Conservation (phyloP, 768 basidiomycete species). For the Mycena maculata region DNA sequence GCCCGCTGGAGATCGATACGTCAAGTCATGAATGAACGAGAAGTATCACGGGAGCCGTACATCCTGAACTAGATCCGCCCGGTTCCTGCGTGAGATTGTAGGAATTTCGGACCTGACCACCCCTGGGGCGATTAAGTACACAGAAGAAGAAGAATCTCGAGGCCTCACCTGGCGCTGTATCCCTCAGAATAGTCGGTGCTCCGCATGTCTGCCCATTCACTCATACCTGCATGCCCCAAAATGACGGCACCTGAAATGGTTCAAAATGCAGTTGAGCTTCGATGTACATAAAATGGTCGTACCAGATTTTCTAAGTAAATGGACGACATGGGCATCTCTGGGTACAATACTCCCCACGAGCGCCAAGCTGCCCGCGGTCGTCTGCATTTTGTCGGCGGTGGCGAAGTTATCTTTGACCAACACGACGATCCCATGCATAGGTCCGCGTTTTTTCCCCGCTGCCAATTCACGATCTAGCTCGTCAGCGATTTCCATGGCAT, state of each 20-base stretch:
- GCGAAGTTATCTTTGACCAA: slow-evolving; percentile 38
- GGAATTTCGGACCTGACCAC: slow-evolving; percentile 52
- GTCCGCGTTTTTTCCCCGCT: slow-evolving; percentile 29
- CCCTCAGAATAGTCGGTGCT: slow-evolving; percentile 43
- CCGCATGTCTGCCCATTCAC: slow-evolving; percentile 47
- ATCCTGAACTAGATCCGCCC: slow-evolving; percentile 56
- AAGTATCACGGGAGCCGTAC: background rate
- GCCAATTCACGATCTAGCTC: slow-evolving; percentile 29
- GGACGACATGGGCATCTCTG: slow-evolving; percentile 35
- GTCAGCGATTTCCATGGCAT: slow-evolving; percentile 30
- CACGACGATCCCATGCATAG: slow-evolving; percentile 35
- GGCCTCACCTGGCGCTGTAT: slow-evolving; percentile 36
- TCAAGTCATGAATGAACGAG: background rate
- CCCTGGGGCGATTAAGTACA: slow-evolving; percentile 47
- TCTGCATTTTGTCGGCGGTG: slow-evolving; percentile 35
- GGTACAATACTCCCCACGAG: slow-evolving; percentile 36
- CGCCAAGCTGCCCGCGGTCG: slow-evolving; percentile 34
- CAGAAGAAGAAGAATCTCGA: background rate
- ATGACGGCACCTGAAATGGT: slow-evolving; percentile 33
- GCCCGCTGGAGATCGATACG: slow-evolving; percentile 41
- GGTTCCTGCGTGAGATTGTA: slow-evolving; percentile 52
- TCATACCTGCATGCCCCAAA: slow-evolving; percentile 51
- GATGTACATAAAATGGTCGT: background rate
- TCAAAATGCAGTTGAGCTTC: background rate
- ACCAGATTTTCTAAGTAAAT: slow-evolving; percentile 27